These are phyloP conservation scores for Ustilago nuda DNA, from an alignment of 1,284 basidiomycete genomes.

Conservation along the genomic window DNA sequence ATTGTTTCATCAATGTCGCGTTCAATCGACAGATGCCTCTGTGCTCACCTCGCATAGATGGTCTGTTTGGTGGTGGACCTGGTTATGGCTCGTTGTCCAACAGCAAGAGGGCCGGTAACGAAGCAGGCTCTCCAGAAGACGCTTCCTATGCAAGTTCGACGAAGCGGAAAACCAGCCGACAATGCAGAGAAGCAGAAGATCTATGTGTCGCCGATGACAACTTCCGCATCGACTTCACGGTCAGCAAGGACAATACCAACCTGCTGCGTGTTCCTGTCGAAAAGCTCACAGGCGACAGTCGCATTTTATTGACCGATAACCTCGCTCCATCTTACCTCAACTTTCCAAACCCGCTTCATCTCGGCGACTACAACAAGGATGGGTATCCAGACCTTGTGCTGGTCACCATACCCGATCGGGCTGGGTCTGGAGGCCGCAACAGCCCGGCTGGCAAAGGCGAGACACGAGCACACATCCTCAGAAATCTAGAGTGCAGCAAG, in stretches of 20 bases:
- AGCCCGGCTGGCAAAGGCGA: conserved; percentile 50
- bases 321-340: conserved; percentile 70
- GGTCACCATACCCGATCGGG: conserved; percentile 73
- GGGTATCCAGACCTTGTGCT: conserved; percentile 90
- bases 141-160: not conserved
- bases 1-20: conserved; percentile 87
- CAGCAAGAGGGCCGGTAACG: conserved; percentile 8
- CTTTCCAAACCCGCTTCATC: conserved; percentile 81
- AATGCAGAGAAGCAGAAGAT: conserved; percentile 76
- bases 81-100: conserved; percentile 25
- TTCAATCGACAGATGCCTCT: conserved; percentile 92
- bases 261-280: conserved; percentile 78
- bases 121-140: not conserved
- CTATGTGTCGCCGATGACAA: conserved; percentile 84
- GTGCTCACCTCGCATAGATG: conserved; percentile 72
- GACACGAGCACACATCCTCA: conserved; percentile 77
- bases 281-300: conserved; percentile 71
- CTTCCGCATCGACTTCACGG: conserved; percentile 81
- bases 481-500: conserved; percentile 78
- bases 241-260: conserved; percentile 73
- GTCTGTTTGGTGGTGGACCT: conserved; percentile 52
- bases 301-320: conserved; percentile 77
- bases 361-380: conserved; percentile 93
- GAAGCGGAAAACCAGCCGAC: conserved; percentile 1
- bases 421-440: conserved; percentile 57